Evolutionary conservation across 2,329 filamentous ascomycete species (phyloP).

Genomic region (Myriosclerotinia scirpicola): DNA sequence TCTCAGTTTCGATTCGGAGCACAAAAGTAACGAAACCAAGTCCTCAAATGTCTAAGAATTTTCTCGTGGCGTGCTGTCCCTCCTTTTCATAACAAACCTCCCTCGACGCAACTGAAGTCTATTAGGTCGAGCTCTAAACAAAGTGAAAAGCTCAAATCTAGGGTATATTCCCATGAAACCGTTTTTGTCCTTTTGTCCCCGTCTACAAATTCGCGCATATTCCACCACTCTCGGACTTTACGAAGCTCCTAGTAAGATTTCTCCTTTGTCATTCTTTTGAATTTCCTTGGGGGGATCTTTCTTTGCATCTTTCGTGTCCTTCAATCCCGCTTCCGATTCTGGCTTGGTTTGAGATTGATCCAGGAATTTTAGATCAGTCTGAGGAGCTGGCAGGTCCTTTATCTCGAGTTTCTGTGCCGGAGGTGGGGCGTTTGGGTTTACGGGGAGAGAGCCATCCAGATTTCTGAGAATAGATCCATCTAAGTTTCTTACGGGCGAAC

Average conservation of each 20-base stretch:
- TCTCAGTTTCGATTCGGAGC: background rate
- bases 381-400: background rate
- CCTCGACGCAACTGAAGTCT: background rate
- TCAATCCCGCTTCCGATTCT: background rate
- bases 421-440: slow-evolving; percentile 7
- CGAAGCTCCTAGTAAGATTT: background rate
- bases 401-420: slow-evolving; percentile 5
- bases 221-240: background rate
- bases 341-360: background rate
- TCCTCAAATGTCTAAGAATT: no score
- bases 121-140: slow-evolving; percentile 1
- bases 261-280: background rate
- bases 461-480: slow-evolving; percentile 12
- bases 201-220: background rate
- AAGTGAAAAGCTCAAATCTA: background rate
- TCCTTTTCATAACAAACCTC: background rate
- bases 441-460: slow-evolving; percentile 8
- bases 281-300: background rate
- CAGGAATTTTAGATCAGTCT: background rate
- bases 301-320: background rate
- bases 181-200: background rate
- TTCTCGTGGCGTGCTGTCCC: background rate
- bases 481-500: slow-evolving; percentile 4
- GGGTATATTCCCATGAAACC: background rate
- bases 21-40: background rate